Evolutionary conservation across 495 filamentous ascomycete species (phyloP), one percentile per base, ranked within the genome.

Genomic region (Penicillium argentinense): DNA sequence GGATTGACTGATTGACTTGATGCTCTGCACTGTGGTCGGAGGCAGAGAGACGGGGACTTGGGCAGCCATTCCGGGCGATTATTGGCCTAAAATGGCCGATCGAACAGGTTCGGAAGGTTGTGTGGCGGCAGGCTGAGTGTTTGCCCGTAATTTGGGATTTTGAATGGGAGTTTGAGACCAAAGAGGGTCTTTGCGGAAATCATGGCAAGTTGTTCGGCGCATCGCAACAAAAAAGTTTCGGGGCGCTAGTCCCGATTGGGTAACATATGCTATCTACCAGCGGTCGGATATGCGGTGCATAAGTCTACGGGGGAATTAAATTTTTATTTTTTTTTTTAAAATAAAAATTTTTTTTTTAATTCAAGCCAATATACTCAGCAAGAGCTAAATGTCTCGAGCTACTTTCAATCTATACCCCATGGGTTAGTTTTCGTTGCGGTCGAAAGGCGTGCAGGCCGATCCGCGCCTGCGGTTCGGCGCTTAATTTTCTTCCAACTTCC

Each of bases 1-100:
- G 23, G 73, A 63, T 53, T 77, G 66, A 39, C 75, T 59, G 54
- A 87, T 70, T 22, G 69, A 61, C 13, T 57, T 62, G 25, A 70
- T 64, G 51, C 60, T 62, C 49, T 72, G 72, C 54, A 72, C 58
- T 43, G 54, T 65, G 54, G 70, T 71, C 40, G 66, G 80, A 38
- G 64, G 76, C 51, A 71, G 64, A 53, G 80, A 62, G 42, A 66
- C 63, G 53, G 69, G 69, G 58, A 59, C 69, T 52, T 68, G 62
- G 28, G 57, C 42, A 32, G 66, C 56, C 72, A 75, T 75, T 57
- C 61, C 68, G 55, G 18, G 29, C 40, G 32, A 42, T 11, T 30
- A 24, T 17, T 45, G 17, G 33, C 16, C 22, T 42, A 38, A 16
- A 30, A 56, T 42, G 21, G 14, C 19, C 12, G 11, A 4, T 34